Evolutionary conservation across 2,329 filamentous ascomycete species (phyloP), one percentile per base, ranked within the genome.

Genomic region (Microascus cirrosus): DNA sequence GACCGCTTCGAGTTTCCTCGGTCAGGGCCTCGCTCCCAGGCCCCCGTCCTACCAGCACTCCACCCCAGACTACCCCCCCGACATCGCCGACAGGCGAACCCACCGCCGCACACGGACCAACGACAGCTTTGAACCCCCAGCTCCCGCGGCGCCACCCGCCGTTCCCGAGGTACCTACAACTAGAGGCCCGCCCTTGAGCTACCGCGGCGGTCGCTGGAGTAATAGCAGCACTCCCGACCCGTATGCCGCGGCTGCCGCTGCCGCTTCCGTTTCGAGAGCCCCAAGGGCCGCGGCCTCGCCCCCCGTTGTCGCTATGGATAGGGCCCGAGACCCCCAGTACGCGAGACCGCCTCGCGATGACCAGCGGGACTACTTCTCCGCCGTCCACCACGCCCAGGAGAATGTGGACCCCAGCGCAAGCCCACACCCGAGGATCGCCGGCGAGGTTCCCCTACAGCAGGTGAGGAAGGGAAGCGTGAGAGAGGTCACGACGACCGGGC

Each of bases 141-240:
- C 68, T 54, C 66, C 72, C 45, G 45, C 22, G 6, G 66, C 73
- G 52, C 74, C 71, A 12, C 77, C 82, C 20, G 73, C 75, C 55
- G 82, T 80, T 36, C 82, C 85, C 62, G 85, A 88, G 62, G 80
- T 77, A 32, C 82, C 85, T 58, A 32, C 28, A 32, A 32, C 4
- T 8, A 77, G 76, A 64, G 77, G 74, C 10, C 82, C 82, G 45
- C 82, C 85, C 4, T 65, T 77, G 39, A 83, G 79, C 66, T 84
- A 82, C 68, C 77, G 73, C 60, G 73, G 77, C 36, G 76, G 79
- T 10, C n/a, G 45, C 2, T 53, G 36, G 22, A 57, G 55, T 48
- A 57, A 57, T 32, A 51, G 48, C 28, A 52, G 48, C 55, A 57
- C 55, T 10, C 55, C 55, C 25, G 55, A 57, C 50, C 45, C 55